Evolutionary conservation across 2,329 filamentous ascomycete species (phyloP), one percentile per base, ranked within the genome.

Genomic region (Fusarium torreyae): DNA sequence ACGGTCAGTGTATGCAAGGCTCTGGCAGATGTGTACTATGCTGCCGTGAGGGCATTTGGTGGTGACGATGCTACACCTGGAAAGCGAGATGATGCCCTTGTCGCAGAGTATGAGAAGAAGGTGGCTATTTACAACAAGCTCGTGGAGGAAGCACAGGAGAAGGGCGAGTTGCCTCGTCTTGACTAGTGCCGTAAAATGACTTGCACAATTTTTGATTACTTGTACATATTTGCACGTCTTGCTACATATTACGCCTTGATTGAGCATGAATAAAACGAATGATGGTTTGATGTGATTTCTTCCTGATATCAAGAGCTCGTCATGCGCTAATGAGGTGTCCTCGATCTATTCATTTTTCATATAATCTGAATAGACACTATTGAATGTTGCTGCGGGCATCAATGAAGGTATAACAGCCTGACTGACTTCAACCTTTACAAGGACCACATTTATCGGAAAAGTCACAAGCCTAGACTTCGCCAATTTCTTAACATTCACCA

Each of bases 11-110:
- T 76, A 3, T 83, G 81, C 71, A 69, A 73, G 14, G 75, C 67
- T 0, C 66, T 83, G 13, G 81, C 81, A 1, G 77, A 82, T 22
- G 79, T 83, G 8, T 83, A 83, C 68, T 81, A 82, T 52, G 69
- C 74, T 13, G 80, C 78, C 18, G 81, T 83, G 7, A 66, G 76
- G 13, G 72, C 71, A 0, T 82, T 81, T 33, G 81, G 81, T 14
- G 78, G 79, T 6, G 54, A 53, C 1, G 75, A 77, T 60, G 77
- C 76, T 22, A 76, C 74, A 0, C 70, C 73, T 2, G 74, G 72
- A 1, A 77, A 76, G 66, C 57, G 75, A 14, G 56, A 63, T 24
- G 74, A 76, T 5, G 75, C 70, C 2, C 65, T 77, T 5, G 64
- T 77, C 3, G 61, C 66, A 36, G 75, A 75, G 45, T 81, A 82